Evolutionary conservation across 768 basidiomycete species (phyloP).

Genomic region (Mycena belliarum): DNA sequence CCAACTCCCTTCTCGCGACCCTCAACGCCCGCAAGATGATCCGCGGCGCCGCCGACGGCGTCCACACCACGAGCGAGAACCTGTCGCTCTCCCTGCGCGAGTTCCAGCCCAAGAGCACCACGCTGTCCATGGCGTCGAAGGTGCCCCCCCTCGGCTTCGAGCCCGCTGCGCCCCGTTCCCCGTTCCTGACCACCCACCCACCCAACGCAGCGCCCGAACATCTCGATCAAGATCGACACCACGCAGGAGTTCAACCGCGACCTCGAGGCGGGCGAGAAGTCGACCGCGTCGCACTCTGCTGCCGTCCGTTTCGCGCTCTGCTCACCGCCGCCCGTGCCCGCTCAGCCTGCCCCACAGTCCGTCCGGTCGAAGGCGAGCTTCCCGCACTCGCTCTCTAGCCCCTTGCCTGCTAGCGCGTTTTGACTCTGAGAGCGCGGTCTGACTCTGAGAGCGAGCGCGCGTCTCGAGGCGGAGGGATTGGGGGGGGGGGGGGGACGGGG

Average conservation of each 20-base stretch:
- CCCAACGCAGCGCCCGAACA: slow-evolving; percentile 40
- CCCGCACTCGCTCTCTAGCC: background rate
- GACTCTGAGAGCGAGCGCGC: too few species aligned
- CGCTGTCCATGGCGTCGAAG: slow-evolving; percentile 30
- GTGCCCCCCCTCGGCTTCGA: slow-evolving; percentile 25
- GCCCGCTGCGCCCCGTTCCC: background rate
- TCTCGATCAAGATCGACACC: slow-evolving; percentile 58
- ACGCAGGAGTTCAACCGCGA: slow-evolving; percentile 51
- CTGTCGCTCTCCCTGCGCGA: slow-evolving; percentile 41
- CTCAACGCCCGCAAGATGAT: slow-evolving; percentile 57
- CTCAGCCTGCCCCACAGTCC: slow-evolving; percentile 20
- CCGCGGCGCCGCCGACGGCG: slow-evolving; percentile 38
- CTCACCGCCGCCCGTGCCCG: slow-evolving; percentile 14
- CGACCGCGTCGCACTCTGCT: slow-evolving; percentile 14
- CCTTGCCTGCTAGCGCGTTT: slow-evolving; percentile 5
- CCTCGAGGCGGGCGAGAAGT: slow-evolving; percentile 32
- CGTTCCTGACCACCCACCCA: background rate
- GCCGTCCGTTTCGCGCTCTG: slow-evolving; percentile 24
- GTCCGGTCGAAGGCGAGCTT: slow-evolving; percentile 20
- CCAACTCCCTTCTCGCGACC: slow-evolving; percentile 61
- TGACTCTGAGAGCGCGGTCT: too few species aligned
- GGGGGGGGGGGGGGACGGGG: too few species aligned
- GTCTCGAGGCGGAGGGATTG: too few species aligned
- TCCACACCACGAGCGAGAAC: slow-evolving; percentile 44
- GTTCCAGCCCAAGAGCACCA: slow-evolving; percentile 32